A percentile compares a stretch with the other conserved stretches of the same genome.
These are phyloP conservation scores for Epichloe hybrida DNA, from an alignment of 2,329 filamentous ascomycete genomes.

Conservation along the genomic window DNA sequence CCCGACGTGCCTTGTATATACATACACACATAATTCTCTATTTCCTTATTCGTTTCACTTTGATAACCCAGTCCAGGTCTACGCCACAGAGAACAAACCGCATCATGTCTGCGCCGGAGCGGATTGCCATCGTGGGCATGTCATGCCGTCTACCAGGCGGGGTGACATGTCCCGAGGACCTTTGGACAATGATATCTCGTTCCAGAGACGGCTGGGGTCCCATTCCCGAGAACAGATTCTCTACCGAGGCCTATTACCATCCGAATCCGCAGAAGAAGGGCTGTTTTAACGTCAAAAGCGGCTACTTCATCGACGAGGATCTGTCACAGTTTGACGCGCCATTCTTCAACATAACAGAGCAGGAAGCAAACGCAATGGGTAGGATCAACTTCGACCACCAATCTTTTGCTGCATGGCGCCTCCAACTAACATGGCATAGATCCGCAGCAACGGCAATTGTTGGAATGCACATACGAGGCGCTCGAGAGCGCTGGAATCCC, in stretches of 20 bases:
- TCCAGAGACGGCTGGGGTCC: constrained; percentile 1
- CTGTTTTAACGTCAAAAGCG: constrained; percentile 20
- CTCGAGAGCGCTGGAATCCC: constrained; percentile 38
- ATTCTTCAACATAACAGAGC: constrained; percentile 36
- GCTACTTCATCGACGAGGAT: constrained; percentile 32
- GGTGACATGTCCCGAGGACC: constrained; percentile 7
- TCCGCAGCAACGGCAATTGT: constrained; percentile 37
- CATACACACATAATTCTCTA: too few species aligned
- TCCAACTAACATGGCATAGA: constrained; percentile 16
- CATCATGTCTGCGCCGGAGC: constrained; percentile 2
- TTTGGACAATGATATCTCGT: constrained; percentile 8
- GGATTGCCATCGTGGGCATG: constrained; percentile 12
- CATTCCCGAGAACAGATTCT: neutral
- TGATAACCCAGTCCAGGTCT: neutral
- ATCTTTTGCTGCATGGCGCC: too few species aligned
- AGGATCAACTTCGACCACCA: too few species aligned
- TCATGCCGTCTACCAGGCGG: constrained; percentile 11
- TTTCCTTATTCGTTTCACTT: neutral
- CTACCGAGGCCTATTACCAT: constrained; percentile 23
- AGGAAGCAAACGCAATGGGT: constrained; percentile 34
- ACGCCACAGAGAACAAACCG: neutral
- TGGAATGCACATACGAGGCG: constrained; percentile 40
- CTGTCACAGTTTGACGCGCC: constrained; percentile 36
- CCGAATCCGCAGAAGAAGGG: constrained; percentile 27
- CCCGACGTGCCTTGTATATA: neutral